Evolutionary conservation across 2,329 filamentous ascomycete species (phyloP), one percentile per base, ranked within the genome.

Genomic region (Macrophomina phaseolina): DNA sequence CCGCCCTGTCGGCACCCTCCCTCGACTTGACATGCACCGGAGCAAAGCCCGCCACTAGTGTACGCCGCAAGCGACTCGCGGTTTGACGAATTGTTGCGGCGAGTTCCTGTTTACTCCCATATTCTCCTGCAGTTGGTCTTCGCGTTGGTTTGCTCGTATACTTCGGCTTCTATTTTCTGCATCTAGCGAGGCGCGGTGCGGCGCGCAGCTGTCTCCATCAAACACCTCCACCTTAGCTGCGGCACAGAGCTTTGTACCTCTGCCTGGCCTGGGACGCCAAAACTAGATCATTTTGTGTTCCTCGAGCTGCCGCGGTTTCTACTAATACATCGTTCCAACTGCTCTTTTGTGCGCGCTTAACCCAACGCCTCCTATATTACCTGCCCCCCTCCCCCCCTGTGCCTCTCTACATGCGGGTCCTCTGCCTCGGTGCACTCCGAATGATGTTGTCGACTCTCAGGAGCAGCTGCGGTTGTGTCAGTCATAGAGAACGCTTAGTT

Each of bases 401-500:
- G 56, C 42, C 42, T 18, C 67, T 69, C 82, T 82, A 92, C 85
- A 91, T 90, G 73, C 91, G 87, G 79, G 94, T 91, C 69, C 93
- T 86, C 81, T 87, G 89, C 78, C 95, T 86, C 64, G 95, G 95
- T 63, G 95, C 95, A 62, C 93, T 92, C 69, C 94, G 90, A 78
- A 99, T 98, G 79, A 99, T 99, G 80, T 98, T 95, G 82, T 99
- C 95, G 63, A 99, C 95, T 77, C 95, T 88, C 71, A 99, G 85
- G 70, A 99, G 86, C 71, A 98, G 85, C 91, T 94, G 72, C 64
- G 66, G 68, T 56, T 64, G 48, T 53, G 69, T 82, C 72, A 81
- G 78, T 38, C 58, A 45, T 53, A 49, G 69, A 53, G 6, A 52
- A 63, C 56, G 45, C 30, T 51, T 48, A 53, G 53, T n/a, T 48